Conservation (phyloP, 768 basidiomycete species). For the Russula virescens region DNA sequence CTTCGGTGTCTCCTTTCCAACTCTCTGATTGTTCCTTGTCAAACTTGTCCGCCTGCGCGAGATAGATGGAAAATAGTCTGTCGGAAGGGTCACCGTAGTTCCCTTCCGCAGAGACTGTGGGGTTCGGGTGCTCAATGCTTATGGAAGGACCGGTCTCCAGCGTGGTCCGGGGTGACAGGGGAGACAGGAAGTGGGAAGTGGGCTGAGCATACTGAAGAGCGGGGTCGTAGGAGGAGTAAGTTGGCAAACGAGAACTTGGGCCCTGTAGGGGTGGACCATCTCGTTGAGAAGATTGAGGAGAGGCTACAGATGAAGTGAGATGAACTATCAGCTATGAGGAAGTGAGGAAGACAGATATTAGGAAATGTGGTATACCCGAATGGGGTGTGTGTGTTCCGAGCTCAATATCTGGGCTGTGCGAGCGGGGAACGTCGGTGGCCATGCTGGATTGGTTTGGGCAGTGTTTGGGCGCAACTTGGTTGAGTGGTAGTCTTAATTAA, state of each 20-base stretch:
- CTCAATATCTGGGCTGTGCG: conserved; percentile 15
- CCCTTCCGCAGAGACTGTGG: not conserved
- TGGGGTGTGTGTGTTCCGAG: not conserved
- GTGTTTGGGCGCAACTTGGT: too few species aligned
- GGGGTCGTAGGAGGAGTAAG: conserved; percentile 2
- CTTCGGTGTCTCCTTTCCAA: conserved; percentile 25
- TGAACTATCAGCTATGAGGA: too few species aligned
- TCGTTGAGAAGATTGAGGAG: not conserved
- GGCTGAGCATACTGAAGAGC: not conserved
- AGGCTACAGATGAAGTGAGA: not conserved
- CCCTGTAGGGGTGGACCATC: not conserved
- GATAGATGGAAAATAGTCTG: conserved; percentile 14
- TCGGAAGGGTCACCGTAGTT: conserved; percentile 9
- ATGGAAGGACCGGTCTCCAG: not conserved
- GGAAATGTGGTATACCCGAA: not conserved
- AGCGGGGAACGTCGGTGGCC: not conserved
- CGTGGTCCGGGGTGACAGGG: not conserved
- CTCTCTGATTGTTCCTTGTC: conserved; percentile 19
- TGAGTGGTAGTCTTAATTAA: too few species aligned
- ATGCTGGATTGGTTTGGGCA: too few species aligned
- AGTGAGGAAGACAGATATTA: not conserved
- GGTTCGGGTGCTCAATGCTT: not conserved
- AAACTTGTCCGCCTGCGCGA: conserved; percentile 11
- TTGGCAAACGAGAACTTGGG: not conserved
- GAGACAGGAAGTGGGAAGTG: not conserved